Percentiles rank a stretch among this genome's conserved stretches.
phyloP scores from a whole-genome alignment of 2,329 filamentous ascomycete genomes.

The Emergomyces orientalis region DNA sequence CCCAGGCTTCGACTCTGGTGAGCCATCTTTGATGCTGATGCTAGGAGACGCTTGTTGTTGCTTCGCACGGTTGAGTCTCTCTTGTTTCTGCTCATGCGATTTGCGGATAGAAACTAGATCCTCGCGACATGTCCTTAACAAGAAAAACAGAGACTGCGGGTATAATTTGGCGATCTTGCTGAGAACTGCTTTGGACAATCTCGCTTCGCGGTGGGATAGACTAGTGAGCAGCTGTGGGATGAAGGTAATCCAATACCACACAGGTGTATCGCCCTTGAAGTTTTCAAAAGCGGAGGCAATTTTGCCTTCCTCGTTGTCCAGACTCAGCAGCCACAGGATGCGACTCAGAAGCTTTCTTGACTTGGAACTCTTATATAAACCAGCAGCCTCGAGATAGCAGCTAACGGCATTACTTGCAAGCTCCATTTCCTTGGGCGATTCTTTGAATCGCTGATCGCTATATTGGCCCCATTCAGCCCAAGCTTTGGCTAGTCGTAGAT shows the following conservation, averaged over 20 bases:
- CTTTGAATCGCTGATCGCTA: slow-evolving; percentile 93
- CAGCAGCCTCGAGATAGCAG: slow-evolving; percentile 91
- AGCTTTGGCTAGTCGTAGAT: slow-evolving; percentile 88
- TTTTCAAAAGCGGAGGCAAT: slow-evolving; percentile 84
- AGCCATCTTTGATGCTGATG: slow-evolving; percentile 27
- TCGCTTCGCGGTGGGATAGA: slow-evolving; percentile 81
- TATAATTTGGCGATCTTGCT: slow-evolving; percentile 92
- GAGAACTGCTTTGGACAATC: slow-evolving; percentile 74
- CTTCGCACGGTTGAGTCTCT: slow-evolving; percentile 53
- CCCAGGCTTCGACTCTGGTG: slow-evolving; percentile 18
- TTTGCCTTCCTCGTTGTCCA: slow-evolving; percentile 78
- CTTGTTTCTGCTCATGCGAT: slow-evolving; percentile 58
- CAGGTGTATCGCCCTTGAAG: slow-evolving; percentile 93
- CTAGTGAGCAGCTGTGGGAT: slow-evolving; percentile 93
- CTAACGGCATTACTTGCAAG: slow-evolving; percentile 86
- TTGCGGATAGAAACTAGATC: slow-evolving; percentile 92
- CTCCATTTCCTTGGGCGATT: slow-evolving; percentile 70
- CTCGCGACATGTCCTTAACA: slow-evolving; percentile 83
- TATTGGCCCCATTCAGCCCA: slow-evolving; percentile 99
- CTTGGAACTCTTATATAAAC: slow-evolving; percentile 94
- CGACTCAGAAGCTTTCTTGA: slow-evolving; percentile 86
- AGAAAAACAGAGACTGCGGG: slow-evolving; percentile 91
- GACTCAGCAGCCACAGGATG: slow-evolving; percentile 88
- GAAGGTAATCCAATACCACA: slow-evolving; percentile 99
- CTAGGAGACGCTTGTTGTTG: slow-evolving; percentile 42